Base-by-base conservation (phyloP, 768 basidiomycete species). In the Astraeus odoratus region DNA sequence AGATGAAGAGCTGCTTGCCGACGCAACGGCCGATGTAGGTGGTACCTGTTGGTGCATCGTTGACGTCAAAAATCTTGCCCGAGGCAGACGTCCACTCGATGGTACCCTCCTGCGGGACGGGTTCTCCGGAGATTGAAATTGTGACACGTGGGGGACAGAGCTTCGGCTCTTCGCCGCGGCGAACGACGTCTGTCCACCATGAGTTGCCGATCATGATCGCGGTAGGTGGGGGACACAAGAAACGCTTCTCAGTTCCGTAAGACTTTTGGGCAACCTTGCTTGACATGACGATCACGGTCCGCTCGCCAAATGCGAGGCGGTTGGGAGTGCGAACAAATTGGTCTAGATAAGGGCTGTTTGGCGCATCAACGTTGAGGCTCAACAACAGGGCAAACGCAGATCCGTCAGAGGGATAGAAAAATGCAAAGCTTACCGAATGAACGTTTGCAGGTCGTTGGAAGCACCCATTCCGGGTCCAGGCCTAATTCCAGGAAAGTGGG, bases 231-330 rank as follows among this genome's bases (percentile, higher is more conserved):
- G 89, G 92, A 60, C 90, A 95, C 27, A 94, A 76, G 76, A 94
- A 95, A 35, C 94, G 77, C 65, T 96, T 96, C 65, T 97, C 94
- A 15, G 86, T 92, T 29, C 93, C 94, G 60, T 97, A 98, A 8
- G 89, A 92, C 61, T 97, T 95, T 72, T 98, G 95, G 3, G 91
- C 95, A 24, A 97, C 93, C 59, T 87, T 92, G 61, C 87, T 91
- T n/a, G 91, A 94, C 88, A 96, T 93, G 56, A 98, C 86, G 49
- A 97, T 86, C 49, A 98, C 80, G 4, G 92, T 91, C 39, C 92
- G 81, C 63, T 97, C 95, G 41, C 95, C 95, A 55, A 86, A 86
- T 1, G 86, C 86, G 37, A 96, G 76, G 24, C 93, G 78, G 61
- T 95, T 95, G 30, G 80, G 73, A 18, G 92, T 79, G 26, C 82